Evolutionary conservation across 1,284 basidiomycete species (phyloP), one percentile per base, ranked within the genome.

Genomic region (Meripilus lineatus): DNA sequence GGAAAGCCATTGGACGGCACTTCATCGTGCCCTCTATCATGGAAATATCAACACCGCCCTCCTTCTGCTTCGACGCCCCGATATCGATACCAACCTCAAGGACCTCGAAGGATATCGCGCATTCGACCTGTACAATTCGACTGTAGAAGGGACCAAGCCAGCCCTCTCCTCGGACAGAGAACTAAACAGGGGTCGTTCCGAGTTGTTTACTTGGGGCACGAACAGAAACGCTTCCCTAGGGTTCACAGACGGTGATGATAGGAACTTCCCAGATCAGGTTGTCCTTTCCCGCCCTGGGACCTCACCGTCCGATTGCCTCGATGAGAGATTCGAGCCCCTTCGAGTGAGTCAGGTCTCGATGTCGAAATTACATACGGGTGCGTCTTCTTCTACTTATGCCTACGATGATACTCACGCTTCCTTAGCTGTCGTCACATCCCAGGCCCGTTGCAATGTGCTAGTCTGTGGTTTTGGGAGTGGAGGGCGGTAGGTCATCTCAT

Each of bases 101-200:
- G 96, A 99, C 58, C 62, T 71, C 28, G 95, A 98, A 58, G 95
- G 93, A 1, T 85, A 96, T 62, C 93, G 91, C 0, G 82, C 93
- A 0, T 94, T 94, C 52, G 95, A 99, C 58, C 68, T 99, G 21
- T 98, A 93, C 68, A 97, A 97, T 58, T 84, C 86, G 3, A 95
- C 92, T 0, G 71, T 96, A 24, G 77, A 82, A 47, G 84, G 79
- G 11, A 83, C 81, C 1, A 77, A 81, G 58, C 89, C 89, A 3
- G 8, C 28, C 10, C n/a, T n/a, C n/a, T n/a, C n/a, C n/a, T n/a
- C n/a, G n/a, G n/a, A n/a, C n/a, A n/a, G n/a, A n/a, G 68, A 68
- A 32, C 48, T 50, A 21, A 32, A 45, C 60, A 62, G 68, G 11
- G 61, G 58, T 3, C 58, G 59, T 20, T 72, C 71, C 1, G 84